Conservation (phyloP, 2,329 filamentous ascomycete species). For the Cladosporium phlei region DNA sequence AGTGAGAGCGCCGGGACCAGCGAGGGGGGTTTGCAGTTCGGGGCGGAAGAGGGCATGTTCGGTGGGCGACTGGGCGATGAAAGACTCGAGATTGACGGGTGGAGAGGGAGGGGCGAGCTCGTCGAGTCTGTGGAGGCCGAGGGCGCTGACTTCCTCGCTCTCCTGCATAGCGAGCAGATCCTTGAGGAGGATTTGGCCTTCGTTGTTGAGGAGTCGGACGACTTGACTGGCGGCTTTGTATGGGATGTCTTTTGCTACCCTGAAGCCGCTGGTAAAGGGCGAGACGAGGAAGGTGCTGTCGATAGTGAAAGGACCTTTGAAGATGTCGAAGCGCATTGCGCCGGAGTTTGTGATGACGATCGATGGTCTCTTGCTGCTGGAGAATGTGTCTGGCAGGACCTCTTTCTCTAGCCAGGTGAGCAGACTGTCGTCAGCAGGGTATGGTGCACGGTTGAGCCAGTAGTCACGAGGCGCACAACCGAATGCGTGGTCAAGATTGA, state of each 20-base stretch:
- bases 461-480: constrained; percentile 79
- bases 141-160: neutral
- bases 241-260: constrained; percentile 74
- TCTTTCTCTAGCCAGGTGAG: constrained; percentile 74
- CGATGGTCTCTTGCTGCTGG: constrained; percentile 48
- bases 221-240: constrained; percentile 70
- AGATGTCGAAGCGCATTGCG: constrained; percentile 90
- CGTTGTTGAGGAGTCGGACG: constrained; percentile 54
- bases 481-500: constrained; percentile 67
- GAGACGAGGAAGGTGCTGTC: constrained; percentile 83
- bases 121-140: constrained; percentile 9
- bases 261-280: constrained; percentile 77
- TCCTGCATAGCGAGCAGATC: constrained; percentile 21
- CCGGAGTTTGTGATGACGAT: constrained; percentile 84
- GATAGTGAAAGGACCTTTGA: constrained; percentile 82
- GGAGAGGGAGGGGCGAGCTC: constrained; percentile 16
- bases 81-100: neutral
- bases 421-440: constrained; percentile 68
- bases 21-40: constrained; percentile 2
- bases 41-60: neutral
- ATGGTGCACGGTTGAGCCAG: constrained; percentile 77
- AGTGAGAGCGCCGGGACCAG: neutral
- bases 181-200: constrained; percentile 46
- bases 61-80: neutral
- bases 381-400: constrained; percentile 59